Conservation (phyloP, 345 rosid genomes). For the Punica granatum region DNA sequence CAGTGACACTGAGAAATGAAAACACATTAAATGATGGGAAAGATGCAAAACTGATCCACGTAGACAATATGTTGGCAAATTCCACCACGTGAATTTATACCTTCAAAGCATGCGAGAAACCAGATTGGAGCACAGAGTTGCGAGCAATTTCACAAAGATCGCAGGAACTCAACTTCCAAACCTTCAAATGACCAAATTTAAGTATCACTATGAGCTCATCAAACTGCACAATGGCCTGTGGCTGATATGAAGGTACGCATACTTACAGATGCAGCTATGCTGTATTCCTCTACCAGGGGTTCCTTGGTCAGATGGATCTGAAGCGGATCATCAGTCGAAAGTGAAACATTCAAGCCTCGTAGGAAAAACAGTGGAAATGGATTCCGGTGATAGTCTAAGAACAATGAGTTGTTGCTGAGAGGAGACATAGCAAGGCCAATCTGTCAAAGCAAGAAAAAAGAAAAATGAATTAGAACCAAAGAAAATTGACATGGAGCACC, state of each 20-base stretch:
- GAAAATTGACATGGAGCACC: background rate
- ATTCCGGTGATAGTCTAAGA: conserved; percentile 91
- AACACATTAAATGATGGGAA: conserved; percentile 6
- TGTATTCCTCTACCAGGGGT: conserved; percentile 94
- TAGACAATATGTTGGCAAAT: too few relatives aligned
- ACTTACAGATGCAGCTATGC: conserved; percentile 98
- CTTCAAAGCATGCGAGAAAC: conserved; percentile 98
- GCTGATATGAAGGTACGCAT: conserved; percentile 3
- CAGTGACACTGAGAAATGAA: conserved; percentile 70
- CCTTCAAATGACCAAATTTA: conserved; percentile 30
- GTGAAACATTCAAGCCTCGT: conserved; percentile 94
- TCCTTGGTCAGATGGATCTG: conserved; percentile 98
- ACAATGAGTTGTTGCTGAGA: conserved; percentile 95
- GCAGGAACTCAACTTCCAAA: conserved; percentile 96
- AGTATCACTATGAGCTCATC: background rate
- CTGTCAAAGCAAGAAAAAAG: conserved; percentile 29
- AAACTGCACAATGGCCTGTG: background rate
- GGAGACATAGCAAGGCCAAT: conserved; percentile 99
- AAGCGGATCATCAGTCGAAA: conserved; percentile 96
- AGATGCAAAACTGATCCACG: background rate
- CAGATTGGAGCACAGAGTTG: conserved; percentile 97
- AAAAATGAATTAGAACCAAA: conserved; percentile 13
- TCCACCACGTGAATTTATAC: conserved; percentile 20
- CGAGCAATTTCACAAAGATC: conserved; percentile 98
- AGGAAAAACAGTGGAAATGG: conserved; percentile 89